A percentile compares a stretch with the other conserved stretches of the same genome.
phyloP scores from a whole-genome alignment of 352 stramenopile genomes.

The Phytopythium vexans region DNA sequence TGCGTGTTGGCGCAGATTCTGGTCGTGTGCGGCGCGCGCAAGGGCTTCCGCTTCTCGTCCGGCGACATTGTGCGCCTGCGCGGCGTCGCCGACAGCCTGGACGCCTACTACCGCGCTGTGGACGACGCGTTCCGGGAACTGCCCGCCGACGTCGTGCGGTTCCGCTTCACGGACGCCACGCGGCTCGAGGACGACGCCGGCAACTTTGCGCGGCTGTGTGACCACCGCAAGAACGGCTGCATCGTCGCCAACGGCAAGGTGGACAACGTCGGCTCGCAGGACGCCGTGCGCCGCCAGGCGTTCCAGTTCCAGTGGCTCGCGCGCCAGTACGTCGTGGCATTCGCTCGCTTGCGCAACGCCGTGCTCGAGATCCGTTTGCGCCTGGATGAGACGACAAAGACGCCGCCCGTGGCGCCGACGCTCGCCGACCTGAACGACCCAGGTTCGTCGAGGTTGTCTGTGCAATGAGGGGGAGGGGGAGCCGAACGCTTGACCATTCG shows the following conservation, averaged over 20 bases:
- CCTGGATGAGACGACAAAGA: conserved; percentile 27
- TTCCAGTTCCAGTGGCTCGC: conserved; percentile 74
- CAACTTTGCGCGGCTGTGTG: conserved; percentile 35
- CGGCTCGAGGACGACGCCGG: conserved; percentile 60
- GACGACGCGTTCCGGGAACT: conserved; percentile 53
- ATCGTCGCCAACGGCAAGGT: background rate
- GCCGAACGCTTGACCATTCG: background rate
- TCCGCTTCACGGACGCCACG: conserved; percentile 44
- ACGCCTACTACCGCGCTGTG: conserved; percentile 44
- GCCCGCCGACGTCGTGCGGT: conserved; percentile 57
- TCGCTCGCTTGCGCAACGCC: conserved; percentile 43
- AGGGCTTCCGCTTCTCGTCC: conserved; percentile 78
- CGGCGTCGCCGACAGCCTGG: conserved; percentile 43
- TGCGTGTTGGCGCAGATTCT: conserved; percentile 41
- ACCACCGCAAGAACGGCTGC: conserved; percentile 14
- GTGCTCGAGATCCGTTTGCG: conserved; percentile 52
- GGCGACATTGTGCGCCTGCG: conserved; percentile 62
- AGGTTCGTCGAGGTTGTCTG: conserved; percentile 25
- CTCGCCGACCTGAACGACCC: conserved; percentile 55
- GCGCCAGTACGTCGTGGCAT: conserved; percentile 60
- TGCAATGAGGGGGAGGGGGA: background rate
- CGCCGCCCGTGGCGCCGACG: conserved; percentile 20
- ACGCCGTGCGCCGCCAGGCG: conserved; percentile 41
- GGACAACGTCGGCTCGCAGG: conserved; percentile 23
- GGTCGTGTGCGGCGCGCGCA: conserved; percentile 66